Evolutionary conservation across 139 green algal species (phyloP), one percentile per base, ranked within the genome.

Genomic region (Asterochloris sp.): DNA sequence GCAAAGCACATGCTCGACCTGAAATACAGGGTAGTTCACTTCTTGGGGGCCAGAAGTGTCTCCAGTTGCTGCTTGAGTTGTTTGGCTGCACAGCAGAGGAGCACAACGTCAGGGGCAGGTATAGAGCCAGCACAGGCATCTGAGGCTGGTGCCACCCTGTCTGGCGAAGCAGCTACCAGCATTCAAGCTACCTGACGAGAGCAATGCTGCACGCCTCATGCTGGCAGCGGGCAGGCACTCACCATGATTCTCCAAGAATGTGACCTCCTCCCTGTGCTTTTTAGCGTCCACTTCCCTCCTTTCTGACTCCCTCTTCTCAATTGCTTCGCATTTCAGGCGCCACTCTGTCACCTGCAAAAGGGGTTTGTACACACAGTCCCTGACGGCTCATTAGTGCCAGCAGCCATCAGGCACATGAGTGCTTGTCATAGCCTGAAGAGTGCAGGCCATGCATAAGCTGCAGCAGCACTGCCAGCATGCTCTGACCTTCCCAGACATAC

Each of bases 221-320:
- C 60, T 64, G 12, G n/a, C 77, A 81, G 19, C 17, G 64, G 21
- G 38, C 19, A 21, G 8, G 11, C 9, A 77, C 67, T 76, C 38
- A 83, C 78, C 91, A 82, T 93, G 92, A 78, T 93, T 92, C 82
- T 94, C 90, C 38, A 96, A 85, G 87, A 96, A 97, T 17, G 85
- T 84, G 62, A 96, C 89, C 79, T 95, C 94, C 82, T 97, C 93
- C 83, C 92, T 92, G 89, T 97, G 94, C 89, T 95, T 97, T 89
- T 96, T 95, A 66, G 91, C 89, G 77, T 97, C 94, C 64, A 87
- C 86, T 71, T 94, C 91, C 9, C 93, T 87, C 26, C 93, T 89
- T 87, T 97, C 94, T 54, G 82, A 86, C 86, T 97, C 93, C 13
- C 93, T 86, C 88, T 94, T 97, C 89, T 97, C 93, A 84, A 96